Conservation (phyloP, 176 grass and related monocot species). For the Areca catechu region DNA sequence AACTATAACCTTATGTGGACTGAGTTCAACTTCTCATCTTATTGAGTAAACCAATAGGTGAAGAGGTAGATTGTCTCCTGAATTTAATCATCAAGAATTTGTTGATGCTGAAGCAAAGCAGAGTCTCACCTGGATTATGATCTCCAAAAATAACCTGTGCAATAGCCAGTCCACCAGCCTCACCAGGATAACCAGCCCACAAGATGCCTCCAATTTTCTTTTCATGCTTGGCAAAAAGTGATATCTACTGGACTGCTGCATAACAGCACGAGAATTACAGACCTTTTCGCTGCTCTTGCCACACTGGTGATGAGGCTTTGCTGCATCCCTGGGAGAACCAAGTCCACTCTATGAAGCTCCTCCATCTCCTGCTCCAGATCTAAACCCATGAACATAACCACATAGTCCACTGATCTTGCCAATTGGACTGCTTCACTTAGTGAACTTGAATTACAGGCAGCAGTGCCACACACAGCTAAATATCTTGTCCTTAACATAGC, state of each 20-base stretch:
- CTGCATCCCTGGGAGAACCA: constrained; percentile 73
- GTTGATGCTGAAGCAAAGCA: too few species aligned
- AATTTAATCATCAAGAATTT: too few species aligned
- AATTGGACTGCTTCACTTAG: constrained; percentile 45
- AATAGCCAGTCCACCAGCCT: constrained; percentile 76
- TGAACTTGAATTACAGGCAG: constrained; percentile 39
- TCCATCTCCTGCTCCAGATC: constrained; percentile 78
- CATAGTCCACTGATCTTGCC: constrained; percentile 39
- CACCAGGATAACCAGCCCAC: constrained; percentile 87
- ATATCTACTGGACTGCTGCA: constrained; percentile 78
- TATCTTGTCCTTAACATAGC: constrained; percentile 55
- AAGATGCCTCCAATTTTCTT: constrained; percentile 69
- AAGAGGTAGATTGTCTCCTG: too few species aligned
- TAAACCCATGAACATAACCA: constrained; percentile 83
- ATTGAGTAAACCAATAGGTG: too few species aligned
- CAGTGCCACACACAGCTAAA: constrained; percentile 43
- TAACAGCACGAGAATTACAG: constrained; percentile 69
- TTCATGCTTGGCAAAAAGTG: constrained; percentile 66
- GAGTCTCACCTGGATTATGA: constrained; percentile 73
- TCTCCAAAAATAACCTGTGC: constrained; percentile 81
- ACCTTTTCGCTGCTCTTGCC: constrained; percentile 62
- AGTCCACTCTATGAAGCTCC: constrained; percentile 58
- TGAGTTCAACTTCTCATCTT: too few species aligned
- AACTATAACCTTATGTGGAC: too few species aligned
- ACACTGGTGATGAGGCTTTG: constrained; percentile 58